Evolutionary conservation across 108 stramenopile species (phyloP), one percentile per base, ranked within the genome.

Genomic region (Ochromonas danica): DNA sequence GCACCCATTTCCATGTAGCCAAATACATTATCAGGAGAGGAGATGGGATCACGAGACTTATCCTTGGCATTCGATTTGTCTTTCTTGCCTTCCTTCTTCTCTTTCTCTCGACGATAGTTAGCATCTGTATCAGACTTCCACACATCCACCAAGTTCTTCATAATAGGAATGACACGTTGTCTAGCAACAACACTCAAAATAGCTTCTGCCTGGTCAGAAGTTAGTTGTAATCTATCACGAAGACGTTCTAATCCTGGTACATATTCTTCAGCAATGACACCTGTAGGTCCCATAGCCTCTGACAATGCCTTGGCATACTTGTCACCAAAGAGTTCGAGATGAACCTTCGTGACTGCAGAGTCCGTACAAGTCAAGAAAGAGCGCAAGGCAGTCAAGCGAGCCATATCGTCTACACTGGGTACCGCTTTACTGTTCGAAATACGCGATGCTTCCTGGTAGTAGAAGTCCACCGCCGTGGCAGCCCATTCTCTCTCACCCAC

Each of bases 71-170:
- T 36, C 14, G 6, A 3, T 67, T 67, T 67, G 10, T 57, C 17
- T 10, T 17, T 22, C 22, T 57, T 57, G 31, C 63, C 63, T 14
- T 33, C 31, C 35, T 67, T 28, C 35, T 67, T 28, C 31, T 67
- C 63, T 67, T 67, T 67, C 31, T 67, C 63, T 36, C 63, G 6
- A 10, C 63, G 63, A 67, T 67, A 67, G 10, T 22, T 28, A 14
- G 63, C 33, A 67, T 67, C 63, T 28, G 63, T 67, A 67, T 67
- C 35, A 6, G 63, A 67, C 25, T 67, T 67, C 63, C 63, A 67
- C 3, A 67, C 25, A 25, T 67, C 63, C 17, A 33, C 31, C 10
- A 67, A 36, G 31, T 36, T 25, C 25, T 67, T 36, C 3, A 67
- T 35, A 28, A 67, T 67, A 28, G 63, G 63, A 35, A 31, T 36